Base-by-base conservation (phyloP, 148 eudicot genomes). In the Rhododendron mucronatum region DNA sequence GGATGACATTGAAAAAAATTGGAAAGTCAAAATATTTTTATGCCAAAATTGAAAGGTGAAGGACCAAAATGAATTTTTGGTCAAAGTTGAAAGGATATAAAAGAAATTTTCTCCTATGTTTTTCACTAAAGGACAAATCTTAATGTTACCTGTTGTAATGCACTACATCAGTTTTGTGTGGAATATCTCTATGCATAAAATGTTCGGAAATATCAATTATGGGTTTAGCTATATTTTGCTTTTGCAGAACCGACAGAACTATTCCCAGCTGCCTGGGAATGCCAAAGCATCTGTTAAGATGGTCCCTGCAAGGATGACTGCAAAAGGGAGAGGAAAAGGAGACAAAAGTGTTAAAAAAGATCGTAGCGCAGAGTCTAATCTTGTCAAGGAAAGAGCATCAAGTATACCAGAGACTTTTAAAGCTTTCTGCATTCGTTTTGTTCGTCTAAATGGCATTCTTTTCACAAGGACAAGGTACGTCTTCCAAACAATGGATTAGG, bases 401-500 rank as follows among this genome's bases (percentile, higher is more conserved):
- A 90, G 82, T 85, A 81, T 88, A 3, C 83, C 88, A 69, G 96
- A 92, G 44, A 88, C 89, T 63, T 71, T 91, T 8, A 95, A 93
- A 89, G 90, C 90, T 37, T 97, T 97, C 80, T 84, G 92, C 86
- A 90, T 91, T 67, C 90, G 92, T 84, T 95, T 94, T 92, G 90
- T 95, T 84, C 90, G 99, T 71, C 87, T 95, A 23, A 93, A 97
- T 92, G 99, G 99, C 85, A 92, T 97, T 87, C 91, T 97, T 87
- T 97, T 97, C 84, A 95, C 99, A 23, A 95, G 99, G 85, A 97
- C 98, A 85, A 97, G 99, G 99, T 97, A 91, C 77, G 41, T 57
- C 7, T 57, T 86, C 12, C 74, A n/a, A 47, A 71, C 14, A 33
- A 51, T 79, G 45, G 41, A 41, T 37, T 55, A 39, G 41, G 20